Evolutionary conservation across 148 eudicot genomes (phyloP), one percentile per base, ranked within the genome.

Genomic region (Polygonum maritimum): DNA sequence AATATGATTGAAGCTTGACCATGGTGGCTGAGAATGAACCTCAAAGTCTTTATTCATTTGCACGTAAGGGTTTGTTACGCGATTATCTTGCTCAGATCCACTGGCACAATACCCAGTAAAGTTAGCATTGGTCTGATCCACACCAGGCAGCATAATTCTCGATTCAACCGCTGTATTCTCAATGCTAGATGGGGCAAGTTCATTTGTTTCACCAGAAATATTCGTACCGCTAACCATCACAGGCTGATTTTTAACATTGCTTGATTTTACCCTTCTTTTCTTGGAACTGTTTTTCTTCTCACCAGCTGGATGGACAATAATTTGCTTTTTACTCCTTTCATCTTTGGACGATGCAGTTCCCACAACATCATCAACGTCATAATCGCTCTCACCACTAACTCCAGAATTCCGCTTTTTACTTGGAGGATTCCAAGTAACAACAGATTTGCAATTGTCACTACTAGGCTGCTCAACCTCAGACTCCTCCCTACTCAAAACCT

Each of bases 301-400:
- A 83, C 48, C 85, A 40, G 72, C 47, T 57, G 85, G 83, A 67
- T 85, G 86, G 47, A 72, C 80, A 77, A 81, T 86, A 57, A 48
- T 72, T 18, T 78, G 71, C 74, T 85, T 87, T 65, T 76, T 79
- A 77, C 74, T 85, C 78, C 88, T 81, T 74, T 73, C 89, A 67
- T 88, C 91, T 79, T 87, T 89, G 4, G 97, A 94, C 18, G 98
- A 92, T 31, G 92, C 88, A 31, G 91, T 90, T 15, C 84, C 88
- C n/a, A 78, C 77, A 71, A 89, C 86, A 75, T 91, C 89, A 76
- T 90, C 97, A 76, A 94, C 98, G 74, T 94, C 96, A 76, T 92
- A 94, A 70, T 94, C 97, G 77, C 97, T 92, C 51, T 89, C 96
- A 78, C 83, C 84, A 73, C 90, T 86, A 73, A 76, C 83, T 1